Evolutionary conservation across 2,329 filamentous ascomycete species (phyloP).

Genomic region (Mollisia scopiformis): DNA sequence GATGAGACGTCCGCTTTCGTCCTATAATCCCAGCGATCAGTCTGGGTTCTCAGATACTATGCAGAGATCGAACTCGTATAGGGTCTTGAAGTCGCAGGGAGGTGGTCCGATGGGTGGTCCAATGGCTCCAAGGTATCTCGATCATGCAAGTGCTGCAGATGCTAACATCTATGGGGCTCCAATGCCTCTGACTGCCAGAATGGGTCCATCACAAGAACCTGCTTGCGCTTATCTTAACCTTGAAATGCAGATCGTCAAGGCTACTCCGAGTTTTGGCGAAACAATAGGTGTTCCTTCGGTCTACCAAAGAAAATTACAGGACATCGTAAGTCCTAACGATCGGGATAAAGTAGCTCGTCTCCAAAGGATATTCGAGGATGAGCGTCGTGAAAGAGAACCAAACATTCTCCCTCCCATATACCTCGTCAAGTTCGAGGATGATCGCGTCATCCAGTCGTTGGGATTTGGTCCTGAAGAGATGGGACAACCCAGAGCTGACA

Average conservation of each 20-base stretch:
- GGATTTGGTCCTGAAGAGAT: conserved; percentile 58
- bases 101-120: conserved; percentile 42
- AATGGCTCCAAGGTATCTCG: conserved; percentile 52
- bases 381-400: conserved; percentile 56
- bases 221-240: conserved; percentile 59
- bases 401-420: conserved; percentile 69
- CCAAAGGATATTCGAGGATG: conserved; percentile 57
- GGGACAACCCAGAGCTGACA: conserved; percentile 53
- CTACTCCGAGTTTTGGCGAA: conserved; percentile 58
- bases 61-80: conserved; percentile 51
- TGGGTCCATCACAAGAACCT: conserved; percentile 49
- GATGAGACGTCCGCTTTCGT: conserved; percentile 51
- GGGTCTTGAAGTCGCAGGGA: conserved; percentile 57
- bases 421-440: conserved; percentile 51
- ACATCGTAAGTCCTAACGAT: conserved; percentile 56
- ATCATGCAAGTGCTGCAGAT: conserved; percentile 52
- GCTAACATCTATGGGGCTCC: conserved; percentile 49
- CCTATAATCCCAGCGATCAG: conserved; percentile 49
- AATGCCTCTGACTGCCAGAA: conserved; percentile 26
- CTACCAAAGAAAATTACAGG: conserved; percentile 53
- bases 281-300: conserved; percentile 53
- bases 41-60: conserved; percentile 47
- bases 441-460: conserved; percentile 56
- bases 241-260: conserved; percentile 60
- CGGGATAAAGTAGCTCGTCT: conserved; percentile 54